Base-by-base conservation (phyloP, 2,329 filamentous ascomycete species). In the Colletotrichum falcatum region DNA sequence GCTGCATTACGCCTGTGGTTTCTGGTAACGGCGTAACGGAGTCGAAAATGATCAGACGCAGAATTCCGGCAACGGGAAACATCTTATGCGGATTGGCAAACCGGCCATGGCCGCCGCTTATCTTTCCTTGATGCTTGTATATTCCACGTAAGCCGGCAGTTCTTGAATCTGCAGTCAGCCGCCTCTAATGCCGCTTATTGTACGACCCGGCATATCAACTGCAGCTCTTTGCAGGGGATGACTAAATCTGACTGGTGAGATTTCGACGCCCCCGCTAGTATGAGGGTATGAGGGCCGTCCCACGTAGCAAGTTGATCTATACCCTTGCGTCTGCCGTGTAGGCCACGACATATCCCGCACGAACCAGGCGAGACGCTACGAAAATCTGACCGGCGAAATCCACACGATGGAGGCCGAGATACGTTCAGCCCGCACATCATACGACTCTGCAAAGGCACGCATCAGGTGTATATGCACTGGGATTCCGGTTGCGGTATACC, bases 91-190 rank as follows among this genome's bases (percentile, higher is more conserved):
- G 7, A 3, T 37, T 6, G n/a, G 1, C 7, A 20, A 20, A 18
- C 20, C 12, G 12, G n/a, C 2, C 44, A 23, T 46, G 4, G 1
- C 7, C 30, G 7, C 16, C 5, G n/a, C 5, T 16, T 16, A 12
- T 26, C 12, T 37, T 8, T 5, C 33, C 23, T 18, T 26, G 11
- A 26, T 23, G 12, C 33, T 18, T 37, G 12, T 6, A 1, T 2
- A 14, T 14, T 26, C 20, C 20, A 6, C 7, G 3, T 18, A 12
- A 2, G 20, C 2, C 33, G 0, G 6, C 1, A 5, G 33, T 26
- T 37, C 1, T 16, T 18, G 12, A 6, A 11, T 23, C 18, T 37
- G n/a, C n/a, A 5, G 7, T 12, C 6, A 18, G 4, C 23, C 6
- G 12, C n/a, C 33, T 37, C 33, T 11, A 1, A 7, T 18, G 23